Base-by-base conservation (phyloP, 1,284 basidiomycete species). In the Termitomyces sp. region DNA sequence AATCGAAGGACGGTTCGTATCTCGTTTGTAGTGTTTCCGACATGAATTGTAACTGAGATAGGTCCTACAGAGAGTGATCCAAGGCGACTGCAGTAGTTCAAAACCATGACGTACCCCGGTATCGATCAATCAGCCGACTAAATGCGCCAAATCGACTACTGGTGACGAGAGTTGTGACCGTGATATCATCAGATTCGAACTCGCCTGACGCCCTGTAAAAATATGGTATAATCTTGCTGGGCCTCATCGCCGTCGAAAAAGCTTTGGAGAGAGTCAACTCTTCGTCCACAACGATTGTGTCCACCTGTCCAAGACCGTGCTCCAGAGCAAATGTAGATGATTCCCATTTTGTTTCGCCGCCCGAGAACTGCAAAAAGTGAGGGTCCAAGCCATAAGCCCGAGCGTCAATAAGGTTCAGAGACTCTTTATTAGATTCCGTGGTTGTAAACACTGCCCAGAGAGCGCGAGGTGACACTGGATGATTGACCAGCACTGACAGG, bases 161-260 rank as follows among this genome's bases (percentile, higher is more conserved):
- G 1, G 92, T 93, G 30, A 93, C 84, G 30, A 92, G 76, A 1
- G 91, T 93, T 1, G 90, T 89, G 54, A 94, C 82, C 1, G 91
- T 92, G 45, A 93, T 83, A 60, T 92, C 91, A 42, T 86, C 78
- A 10, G 68, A 58, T 31, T 82, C 75, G 55, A 82, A 74, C 5
- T 58, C 57, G 4, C 74, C 75, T 40, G 70, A 68, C 2, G 86
- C 86, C 53, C 82, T 81, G 67, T 90, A 90, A 68, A 86, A 92
- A 71, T 85, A 93, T 0, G 91, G 91, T 17, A 90, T 77, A 51
- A 92, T 81, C 61, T 83, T 83, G 63, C 79, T 84, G 0, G 89
- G 88, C 40, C 81, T 79, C 77, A 88, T 80, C 13, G 82, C 80
- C 54, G 76, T 75, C 2, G 84, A 71, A 62, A 90, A 88, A 2